Conservation (phyloP, 768 basidiomycete genomes). For the Sutorius australiensis region DNA sequence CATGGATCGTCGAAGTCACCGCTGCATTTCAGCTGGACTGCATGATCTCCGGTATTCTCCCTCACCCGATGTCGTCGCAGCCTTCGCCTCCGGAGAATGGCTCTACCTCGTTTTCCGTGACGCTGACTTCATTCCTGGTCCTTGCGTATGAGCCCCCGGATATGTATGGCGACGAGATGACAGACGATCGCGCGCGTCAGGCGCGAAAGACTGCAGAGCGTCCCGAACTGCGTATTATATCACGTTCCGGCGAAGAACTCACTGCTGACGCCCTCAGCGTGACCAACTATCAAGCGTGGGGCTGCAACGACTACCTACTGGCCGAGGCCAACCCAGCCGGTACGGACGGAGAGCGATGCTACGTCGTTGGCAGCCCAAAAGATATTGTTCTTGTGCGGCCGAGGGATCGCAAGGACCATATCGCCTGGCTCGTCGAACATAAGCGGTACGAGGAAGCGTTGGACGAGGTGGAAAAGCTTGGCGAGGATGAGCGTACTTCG, state of each 20-base stretch:
- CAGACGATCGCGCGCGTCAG: conserved; percentile 67
- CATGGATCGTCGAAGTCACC: conserved; percentile 80
- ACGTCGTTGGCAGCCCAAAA: conserved; percentile 81
- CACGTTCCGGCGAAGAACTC: conserved; percentile 82
- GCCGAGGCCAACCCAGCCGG: conserved; percentile 41
- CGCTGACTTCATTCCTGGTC: conserved; percentile 75
- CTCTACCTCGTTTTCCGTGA: conserved; percentile 20
- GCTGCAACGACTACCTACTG: conserved; percentile 88
- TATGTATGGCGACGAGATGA: conserved; percentile 60
- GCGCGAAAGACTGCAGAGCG: conserved; percentile 81
- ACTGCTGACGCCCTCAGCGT: conserved; percentile 81
- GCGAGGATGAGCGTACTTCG: conserved; percentile 22
- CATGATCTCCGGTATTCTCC: conserved; percentile 89
- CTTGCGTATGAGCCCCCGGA: conserved; percentile 85
- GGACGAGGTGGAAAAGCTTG: conserved; percentile 68
- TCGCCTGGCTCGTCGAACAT: conserved; percentile 87
- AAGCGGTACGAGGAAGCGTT: conserved; percentile 88
- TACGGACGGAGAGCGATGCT: conserved; percentile 45
- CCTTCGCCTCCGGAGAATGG: conserved; percentile 15
- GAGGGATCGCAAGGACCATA: conserved; percentile 85
- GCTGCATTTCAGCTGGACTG: conserved; percentile 91
- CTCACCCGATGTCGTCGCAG: conserved; percentile 52
- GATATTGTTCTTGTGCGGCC: conserved; percentile 86
- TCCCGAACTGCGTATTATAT: conserved; percentile 93
- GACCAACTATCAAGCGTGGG: conserved; percentile 74